Base-by-base conservation (phyloP, 2,329 filamentous ascomycete species). In the Botrytis aclada region DNA sequence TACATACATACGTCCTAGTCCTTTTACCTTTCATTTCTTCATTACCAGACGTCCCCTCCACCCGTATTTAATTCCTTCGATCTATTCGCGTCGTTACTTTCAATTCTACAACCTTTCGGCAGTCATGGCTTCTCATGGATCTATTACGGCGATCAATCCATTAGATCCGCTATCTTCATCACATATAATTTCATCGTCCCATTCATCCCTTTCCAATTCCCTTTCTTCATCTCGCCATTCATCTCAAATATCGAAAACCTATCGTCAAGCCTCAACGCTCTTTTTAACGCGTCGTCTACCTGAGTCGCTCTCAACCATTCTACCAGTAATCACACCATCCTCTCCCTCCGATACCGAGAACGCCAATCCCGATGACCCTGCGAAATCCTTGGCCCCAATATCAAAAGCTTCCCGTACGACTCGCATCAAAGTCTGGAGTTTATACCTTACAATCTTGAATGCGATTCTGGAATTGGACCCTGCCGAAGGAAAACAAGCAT, bases 341-440 rank as follows among this genome's bases (percentile, higher is more conserved):
- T 70, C 65, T 34, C 32, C 65, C 12, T 84, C 79, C 20, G 72
- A 73, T 22, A 66, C 77, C 29, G 80, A 83, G 58, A 77, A 78
- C 58, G 74, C 77, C 47, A 77, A 82, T 77, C 80, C 81, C 43
- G 79, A 84, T 37, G 78, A 81, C 70, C 84, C 84, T 75, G 83
- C 84, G 43, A 71, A 51, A 39, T 65, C 69, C 7, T 32, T 56
- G 20, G 84, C 86, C 66, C 93, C 94, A 7, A 90, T 98, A 70
- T 91, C 93, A 71, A 89, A 87, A 75, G 94, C 94, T 70, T 95
- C 93, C 60, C 89, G 92, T 77, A 92, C 91, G 45, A 96, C 93
- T 73, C 87, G 95, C 76, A 92, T 97, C 82, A 99, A 98, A 83
- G 92, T 98, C 76, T 99, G 96, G 96, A 97, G 94, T 82, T 87